Base-by-base conservation (phyloP, 2,329 filamentous ascomycete genomes). In the Cladosporium cucumerinum region DNA sequence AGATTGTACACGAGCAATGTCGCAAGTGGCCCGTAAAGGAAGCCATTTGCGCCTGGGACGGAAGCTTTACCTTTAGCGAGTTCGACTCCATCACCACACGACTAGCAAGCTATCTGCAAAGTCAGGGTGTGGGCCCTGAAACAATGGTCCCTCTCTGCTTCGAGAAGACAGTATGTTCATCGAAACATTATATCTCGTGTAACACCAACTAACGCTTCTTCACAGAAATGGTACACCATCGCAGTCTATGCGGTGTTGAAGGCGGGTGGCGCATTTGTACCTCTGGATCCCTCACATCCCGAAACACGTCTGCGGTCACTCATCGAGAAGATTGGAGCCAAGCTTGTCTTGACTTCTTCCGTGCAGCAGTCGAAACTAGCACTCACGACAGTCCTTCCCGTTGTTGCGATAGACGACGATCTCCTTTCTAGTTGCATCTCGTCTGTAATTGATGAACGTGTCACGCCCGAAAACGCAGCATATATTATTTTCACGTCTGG, bases 401-500 rank as follows among this genome's bases (percentile, higher is more conserved):
- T 55, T 16, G 48, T 62, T 26, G 49, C 60, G 18, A 54, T 62
- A 7, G 60, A 62, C n/a, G 60, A 62, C 18, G 60, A 62, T 23
- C 60, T 62, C 5, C 60, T 62, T 21, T 28, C 60, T 5, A 55
- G 23, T 3, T 62, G 60, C 14, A 43, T 28, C 10, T 55, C 49
- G 1, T 32, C 32, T 21, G 26, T 34, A 5, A 16, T 62, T 11
- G 26, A 55, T 7, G 26, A 62, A 11, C 7, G 7, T 14, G 60
- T 62, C 7, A 52, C 14, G 11, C 49, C 60, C 18, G 25, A 25
- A 25, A 62, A 65, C 36, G 63, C 58, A 21, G 63, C 73, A 18
- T 96, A 96, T 73, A 86, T 90, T 23, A 88, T 96, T 1, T 96
- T 91, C 74, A 96, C 91, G 0, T 93, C 90, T 23, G 93, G 93